A percentile compares a stretch with the other conserved stretches of the same genome.
phyloP scores from a whole-genome alignment of 805 yeast species.

The Candida hungchunana region DNA sequence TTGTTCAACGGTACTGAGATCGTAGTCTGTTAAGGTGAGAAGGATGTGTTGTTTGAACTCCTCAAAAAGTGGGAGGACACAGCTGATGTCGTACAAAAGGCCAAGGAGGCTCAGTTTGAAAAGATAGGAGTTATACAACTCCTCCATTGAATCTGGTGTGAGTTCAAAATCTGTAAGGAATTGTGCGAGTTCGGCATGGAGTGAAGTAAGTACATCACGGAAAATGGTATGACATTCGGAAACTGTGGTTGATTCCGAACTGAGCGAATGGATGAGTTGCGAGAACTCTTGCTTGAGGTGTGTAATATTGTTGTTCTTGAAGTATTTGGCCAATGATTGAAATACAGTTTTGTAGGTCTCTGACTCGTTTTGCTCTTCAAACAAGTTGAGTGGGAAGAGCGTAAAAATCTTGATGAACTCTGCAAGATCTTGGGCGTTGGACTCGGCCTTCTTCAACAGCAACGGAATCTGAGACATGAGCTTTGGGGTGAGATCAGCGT shows the following conservation, averaged over 20 bases:
- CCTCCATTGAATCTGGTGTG: constrained; percentile 7
- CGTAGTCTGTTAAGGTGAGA: constrained; percentile 4
- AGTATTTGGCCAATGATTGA: constrained; percentile 12
- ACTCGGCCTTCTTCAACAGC: constrained; percentile 16
- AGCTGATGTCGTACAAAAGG: constrained; percentile 9
- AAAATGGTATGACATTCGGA: constrained; percentile 10
- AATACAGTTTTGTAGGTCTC: constrained; percentile 11
- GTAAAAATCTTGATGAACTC: constrained; percentile 17
- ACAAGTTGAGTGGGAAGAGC: constrained; percentile 16
- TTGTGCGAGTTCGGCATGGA: constrained; percentile 15
- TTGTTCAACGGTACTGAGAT: background rate
- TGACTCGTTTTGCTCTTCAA: constrained; percentile 21
- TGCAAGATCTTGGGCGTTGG: constrained; percentile 11
- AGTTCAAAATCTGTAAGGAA: constrained; percentile 12
- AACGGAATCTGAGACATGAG: constrained; percentile 5
- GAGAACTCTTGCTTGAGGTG: constrained; percentile 13
- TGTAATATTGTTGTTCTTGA: constrained; percentile 19
- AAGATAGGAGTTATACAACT: constrained; percentile 18
- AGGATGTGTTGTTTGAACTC: constrained; percentile 12
- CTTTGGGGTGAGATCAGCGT: constrained; percentile 9
- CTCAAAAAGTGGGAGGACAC: constrained; percentile 9
- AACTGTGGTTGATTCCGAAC: constrained; percentile 5
- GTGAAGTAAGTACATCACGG: constrained; percentile 13
- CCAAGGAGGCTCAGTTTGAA: constrained; percentile 21
- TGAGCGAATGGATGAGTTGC: constrained; percentile 7